phyloP scores from a whole-genome alignment of 192 early-diverging fungal species.

The Backusella psychrophila region DNA sequence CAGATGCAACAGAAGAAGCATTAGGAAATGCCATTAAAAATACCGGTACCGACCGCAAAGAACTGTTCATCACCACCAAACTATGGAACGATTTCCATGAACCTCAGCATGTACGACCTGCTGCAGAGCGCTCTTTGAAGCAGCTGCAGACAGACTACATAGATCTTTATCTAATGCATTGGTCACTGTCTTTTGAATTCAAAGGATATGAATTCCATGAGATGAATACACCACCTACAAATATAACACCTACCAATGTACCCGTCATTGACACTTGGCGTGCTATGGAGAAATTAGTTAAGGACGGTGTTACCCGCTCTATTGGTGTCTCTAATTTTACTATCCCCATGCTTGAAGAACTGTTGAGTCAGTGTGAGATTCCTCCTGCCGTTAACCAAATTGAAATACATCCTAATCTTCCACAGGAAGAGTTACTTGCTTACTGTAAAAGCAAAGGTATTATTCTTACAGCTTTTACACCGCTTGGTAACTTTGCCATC shows the following conservation, averaged over 20 bases:
- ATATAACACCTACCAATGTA: slow-evolving; percentile 33
- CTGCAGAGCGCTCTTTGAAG: slow-evolving; percentile 62
- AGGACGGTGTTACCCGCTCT: slow-evolving; percentile 54
- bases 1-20: slow-evolving; percentile 65
- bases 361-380: slow-evolving; percentile 60
- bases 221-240: slow-evolving; percentile 26
- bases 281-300: slow-evolving; percentile 71
- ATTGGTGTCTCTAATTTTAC: slow-evolving; percentile 82
- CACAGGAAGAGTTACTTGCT: slow-evolving; percentile 54
- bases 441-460: slow-evolving; percentile 62
- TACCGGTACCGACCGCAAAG: slow-evolving; percentile 48
- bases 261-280: slow-evolving; percentile 62
- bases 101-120: slow-evolving; percentile 60
- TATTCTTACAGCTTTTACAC: slow-evolving; percentile 68
- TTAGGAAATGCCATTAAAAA: slow-evolving; percentile 61
- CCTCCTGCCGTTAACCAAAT: slow-evolving; percentile 72
- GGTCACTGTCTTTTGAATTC: slow-evolving; percentile 64
- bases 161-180: slow-evolving; percentile 86
- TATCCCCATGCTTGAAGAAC: slow-evolving; percentile 52
- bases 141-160: slow-evolving; percentile 75
- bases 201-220: slow-evolving; percentile 23
- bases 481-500: slow-evolving; percentile 51
- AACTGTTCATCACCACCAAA: slow-evolving; percentile 69
- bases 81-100: slow-evolving; percentile 46
- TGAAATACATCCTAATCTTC: slow-evolving; percentile 53